A percentile compares a stretch with the other conserved stretches of the same genome.
Evolutionary conservation across 2,329 filamentous ascomycete genomes (phyloP).

Genomic region (Colletotrichum endophyticum): DNA sequence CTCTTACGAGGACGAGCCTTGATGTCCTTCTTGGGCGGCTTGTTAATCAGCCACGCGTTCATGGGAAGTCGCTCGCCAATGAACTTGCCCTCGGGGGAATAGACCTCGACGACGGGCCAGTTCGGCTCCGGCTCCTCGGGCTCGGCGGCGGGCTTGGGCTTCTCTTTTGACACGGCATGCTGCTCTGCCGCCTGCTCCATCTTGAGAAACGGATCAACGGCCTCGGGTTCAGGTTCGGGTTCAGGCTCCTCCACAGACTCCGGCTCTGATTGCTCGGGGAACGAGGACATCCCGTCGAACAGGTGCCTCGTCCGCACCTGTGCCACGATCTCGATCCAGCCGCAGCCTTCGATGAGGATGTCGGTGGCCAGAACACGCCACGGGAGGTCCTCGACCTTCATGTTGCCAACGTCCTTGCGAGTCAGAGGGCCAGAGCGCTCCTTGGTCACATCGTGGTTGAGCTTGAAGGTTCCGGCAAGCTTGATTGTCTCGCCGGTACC

Average conservation of each 20-base stretch:
- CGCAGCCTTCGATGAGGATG: constrained; percentile 88
- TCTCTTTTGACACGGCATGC: constrained; percentile 23
- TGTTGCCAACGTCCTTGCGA: constrained; percentile 62
- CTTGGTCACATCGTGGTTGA: constrained; percentile 85
- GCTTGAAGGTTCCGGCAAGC: constrained; percentile 75
- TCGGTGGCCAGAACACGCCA: constrained; percentile 83
- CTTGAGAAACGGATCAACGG: constrained; percentile 12
- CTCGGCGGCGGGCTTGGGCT: not conserved
- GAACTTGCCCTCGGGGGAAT: constrained; percentile 82
- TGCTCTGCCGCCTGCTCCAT: constrained; percentile 17
- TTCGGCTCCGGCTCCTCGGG: constrained; percentile 26
- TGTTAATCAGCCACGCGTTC: constrained; percentile 71
- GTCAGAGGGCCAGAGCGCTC: constrained; percentile 77
- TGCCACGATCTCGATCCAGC: constrained; percentile 88
- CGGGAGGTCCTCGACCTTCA: constrained; percentile 72
- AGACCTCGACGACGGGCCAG: constrained; percentile 82
- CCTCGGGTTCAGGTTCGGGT: constrained; percentile 17
- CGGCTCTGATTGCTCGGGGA: constrained; percentile 5
- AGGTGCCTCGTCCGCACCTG: constrained; percentile 73
- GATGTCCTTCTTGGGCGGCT: constrained; percentile 55
- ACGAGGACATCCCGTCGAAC: constrained; percentile 30
- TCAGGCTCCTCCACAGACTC: not conserved
- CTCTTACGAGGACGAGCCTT: constrained; percentile 67
- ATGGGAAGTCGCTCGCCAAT: constrained; percentile 71
- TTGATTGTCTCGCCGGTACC: constrained; percentile 63